These are phyloP conservation scores for Takashimella tepidaria DNA, from an alignment of 1,284 basidiomycete genomes.

Conservation along the genomic window DNA sequence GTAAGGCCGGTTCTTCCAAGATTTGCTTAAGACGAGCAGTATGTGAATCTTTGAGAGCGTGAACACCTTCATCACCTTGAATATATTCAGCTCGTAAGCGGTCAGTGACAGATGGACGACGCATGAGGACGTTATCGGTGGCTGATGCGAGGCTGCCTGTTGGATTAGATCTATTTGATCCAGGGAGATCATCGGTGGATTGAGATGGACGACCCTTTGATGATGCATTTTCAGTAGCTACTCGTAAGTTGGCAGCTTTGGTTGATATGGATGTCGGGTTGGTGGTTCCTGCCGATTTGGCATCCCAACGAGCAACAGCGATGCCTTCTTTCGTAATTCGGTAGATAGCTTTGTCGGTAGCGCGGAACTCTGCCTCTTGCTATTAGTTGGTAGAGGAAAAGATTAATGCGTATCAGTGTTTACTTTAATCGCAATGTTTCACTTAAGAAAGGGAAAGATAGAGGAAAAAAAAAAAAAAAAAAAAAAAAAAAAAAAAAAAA, in stretches of 20 bases:
- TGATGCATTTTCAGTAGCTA: constrained; percentile 3
- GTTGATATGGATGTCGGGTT: constrained; percentile 10
- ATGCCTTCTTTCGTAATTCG: constrained; percentile 87
- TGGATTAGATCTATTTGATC: constrained; percentile 8
- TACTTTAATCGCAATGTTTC: too few species aligned
- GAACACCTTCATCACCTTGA: background rate
- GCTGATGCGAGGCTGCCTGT: constrained; percentile 32
- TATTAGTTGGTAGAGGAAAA: constrained; percentile 37
- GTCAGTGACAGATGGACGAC: constrained; percentile 71
- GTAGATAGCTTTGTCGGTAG: constrained; percentile 90
- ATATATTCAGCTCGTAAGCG: constrained; percentile 57
- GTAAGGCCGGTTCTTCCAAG: constrained; percentile 84
- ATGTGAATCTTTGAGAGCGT: constrained; percentile 69
- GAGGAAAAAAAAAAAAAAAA: too few species aligned
- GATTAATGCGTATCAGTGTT: background rate
- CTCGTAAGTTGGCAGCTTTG: background rate
- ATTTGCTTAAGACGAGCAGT: constrained; percentile 88
- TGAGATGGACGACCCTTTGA: constrained; percentile 2
- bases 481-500: too few species aligned
- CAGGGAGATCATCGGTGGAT: constrained; percentile 9
- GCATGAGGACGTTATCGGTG: constrained; percentile 63
- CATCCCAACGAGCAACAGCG: constrained; percentile 75
- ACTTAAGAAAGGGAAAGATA: background rate
- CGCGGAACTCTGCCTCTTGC: constrained; percentile 91
- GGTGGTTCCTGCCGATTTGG: constrained; percentile 6